Conservation (phyloP, 83 land plant species). For the Isoetes engelmannii region DNA sequence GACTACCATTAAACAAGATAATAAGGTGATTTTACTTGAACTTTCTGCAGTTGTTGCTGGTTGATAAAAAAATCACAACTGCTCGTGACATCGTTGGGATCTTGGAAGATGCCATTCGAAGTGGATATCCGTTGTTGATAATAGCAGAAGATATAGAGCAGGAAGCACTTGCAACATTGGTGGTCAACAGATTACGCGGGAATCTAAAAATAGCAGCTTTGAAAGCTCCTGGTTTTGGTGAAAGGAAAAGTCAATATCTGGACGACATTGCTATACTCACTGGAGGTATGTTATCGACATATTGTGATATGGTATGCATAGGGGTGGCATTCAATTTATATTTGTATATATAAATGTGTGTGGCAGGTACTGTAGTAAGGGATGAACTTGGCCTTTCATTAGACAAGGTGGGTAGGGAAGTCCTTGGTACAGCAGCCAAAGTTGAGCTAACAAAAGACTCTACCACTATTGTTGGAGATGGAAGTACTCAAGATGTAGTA, state of each 20-base stretch:
- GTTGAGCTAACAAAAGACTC: constrained; percentile 77
- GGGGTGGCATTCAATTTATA: not conserved
- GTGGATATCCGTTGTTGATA: constrained; percentile 72
- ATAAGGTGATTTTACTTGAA: not conserved
- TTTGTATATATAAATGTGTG: constrained; percentile 9
- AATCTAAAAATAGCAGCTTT: constrained; percentile 78
- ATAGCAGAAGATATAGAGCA: constrained; percentile 95
- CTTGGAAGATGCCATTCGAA: constrained; percentile 80
- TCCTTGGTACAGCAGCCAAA: constrained; percentile 84
- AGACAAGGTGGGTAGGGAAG: constrained; percentile 76
- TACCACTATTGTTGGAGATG: constrained; percentile 94
- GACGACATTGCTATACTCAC: constrained; percentile 93
- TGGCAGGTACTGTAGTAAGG: constrained; percentile 74
- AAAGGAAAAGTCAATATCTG: constrained; percentile 82
- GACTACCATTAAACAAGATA: not conserved
- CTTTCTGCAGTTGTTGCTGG: constrained; percentile 56
- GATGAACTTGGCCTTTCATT: constrained; percentile 76
- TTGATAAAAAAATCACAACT: constrained; percentile 79
- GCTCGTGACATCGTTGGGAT: constrained; percentile 66
- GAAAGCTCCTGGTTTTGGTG: constrained; percentile 97
- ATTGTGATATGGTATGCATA: not conserved
- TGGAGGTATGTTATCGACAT: constrained; percentile 50
- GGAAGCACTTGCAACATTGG: constrained; percentile 90
- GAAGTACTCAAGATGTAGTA: constrained; percentile 83
- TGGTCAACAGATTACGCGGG: constrained; percentile 86